Evolutionary conservation across 495 filamentous ascomycete genomes (phyloP), one percentile per base, ranked within the genome.

Genomic region (Trichoderma erinaceum): DNA sequence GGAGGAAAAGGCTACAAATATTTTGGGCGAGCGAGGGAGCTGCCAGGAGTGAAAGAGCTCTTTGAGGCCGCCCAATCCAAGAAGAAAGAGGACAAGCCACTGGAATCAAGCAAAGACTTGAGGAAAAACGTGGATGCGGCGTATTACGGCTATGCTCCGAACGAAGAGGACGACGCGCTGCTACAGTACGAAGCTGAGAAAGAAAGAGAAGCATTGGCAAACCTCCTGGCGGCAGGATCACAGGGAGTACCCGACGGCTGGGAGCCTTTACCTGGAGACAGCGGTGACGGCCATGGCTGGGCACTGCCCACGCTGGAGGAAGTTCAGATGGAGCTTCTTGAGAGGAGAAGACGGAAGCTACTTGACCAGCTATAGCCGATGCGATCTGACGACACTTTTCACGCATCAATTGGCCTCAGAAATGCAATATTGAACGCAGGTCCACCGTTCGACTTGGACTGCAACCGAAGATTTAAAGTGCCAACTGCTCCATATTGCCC

Each of bases 11-110:
- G 93, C 25, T 96, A 96, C 79, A 84, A 88, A 77, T 82, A 76
- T 77, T 99, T 97, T 79, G 95, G 95, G 0, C 83, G 95, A 10
- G 95, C 94, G 66, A 84, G 87, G 72, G 95, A 98, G 76, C 77
- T 99, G 44, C 95, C 95, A 3, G 95, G 95, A 52, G 95, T 99
- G 4, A 97, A 97, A 78, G 95, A 99, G 80, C 82, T 99, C 79
- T 97, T 99, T 75, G 95, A 98, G 75, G 87, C 89, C 5, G 82
- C 83, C 18, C 75, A 85, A 71, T 84, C 89, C 61, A 83, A 85
- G 71, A 83, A 84, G 69, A 78, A 77, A 12, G 80, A 83, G 67
- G 84, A 85, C 73, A 89, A 84, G 67, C 84, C 85, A 12, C 75
- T 85, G 73, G 92, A 86, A 69, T 80, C 81, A 52, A 75, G 83